Conservation (phyloP, 1,284 basidiomycete genomes). For the Heterobasidion occidentale region DNA sequence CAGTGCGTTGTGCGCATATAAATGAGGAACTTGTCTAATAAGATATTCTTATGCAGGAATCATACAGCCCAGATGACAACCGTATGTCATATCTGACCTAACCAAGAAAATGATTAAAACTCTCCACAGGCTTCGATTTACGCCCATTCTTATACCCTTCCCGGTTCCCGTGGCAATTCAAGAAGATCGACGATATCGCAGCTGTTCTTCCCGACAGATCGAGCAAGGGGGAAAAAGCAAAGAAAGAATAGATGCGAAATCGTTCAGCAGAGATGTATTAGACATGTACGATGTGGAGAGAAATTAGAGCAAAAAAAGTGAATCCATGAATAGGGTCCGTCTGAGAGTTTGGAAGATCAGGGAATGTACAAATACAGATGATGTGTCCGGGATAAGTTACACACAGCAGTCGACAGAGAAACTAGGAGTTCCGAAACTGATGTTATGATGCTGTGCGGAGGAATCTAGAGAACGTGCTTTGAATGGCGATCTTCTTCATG, state of each 20-base stretch:
- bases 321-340: too few relatives aligned
- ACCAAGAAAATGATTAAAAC: background rate
- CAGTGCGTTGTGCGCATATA: conserved; percentile 41
- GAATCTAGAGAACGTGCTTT: conserved; percentile 67
- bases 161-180: conserved; percentile 94
- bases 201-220: conserved; percentile 69
- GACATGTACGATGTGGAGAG: background rate
- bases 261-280: background rate
- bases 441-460: conserved; percentile 21
- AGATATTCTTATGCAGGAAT: conserved; percentile 50
- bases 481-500: conserved; percentile 79
- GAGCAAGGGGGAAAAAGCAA: conserved; percentile 26
- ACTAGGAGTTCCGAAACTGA: background rate
- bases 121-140: conserved; percentile 76
- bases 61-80: conserved; percentile 96
- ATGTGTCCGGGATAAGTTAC: background rate
- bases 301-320: background rate
- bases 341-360: too few relatives aligned
- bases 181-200: conserved; percentile 85
- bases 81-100: conserved; percentile 38
- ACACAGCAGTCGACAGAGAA: background rate
- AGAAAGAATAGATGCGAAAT: conserved; percentile 28
- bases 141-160: conserved; percentile 95
- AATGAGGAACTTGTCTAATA: background rate
- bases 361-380: too few relatives aligned